Conservation (phyloP, 139 green algal species). For the Chlorella sp. region DNA sequence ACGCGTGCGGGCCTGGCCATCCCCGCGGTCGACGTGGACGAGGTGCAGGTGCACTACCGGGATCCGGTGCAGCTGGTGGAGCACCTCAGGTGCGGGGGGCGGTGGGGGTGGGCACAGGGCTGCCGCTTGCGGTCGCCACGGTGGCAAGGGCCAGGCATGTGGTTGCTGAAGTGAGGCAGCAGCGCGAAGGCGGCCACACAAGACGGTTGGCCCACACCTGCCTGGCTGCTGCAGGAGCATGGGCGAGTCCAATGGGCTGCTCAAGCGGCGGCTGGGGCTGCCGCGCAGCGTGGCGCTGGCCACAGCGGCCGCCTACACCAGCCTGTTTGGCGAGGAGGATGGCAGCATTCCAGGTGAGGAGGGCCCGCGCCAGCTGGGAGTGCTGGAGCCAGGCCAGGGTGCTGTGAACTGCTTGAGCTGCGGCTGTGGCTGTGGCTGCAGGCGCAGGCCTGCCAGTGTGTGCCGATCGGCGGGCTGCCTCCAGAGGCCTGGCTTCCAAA, state of each 20-base stretch:
- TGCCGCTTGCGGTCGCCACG: neutral
- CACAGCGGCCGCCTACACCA: conserved; percentile 67
- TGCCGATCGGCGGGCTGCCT: too few relatives aligned
- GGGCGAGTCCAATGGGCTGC: conserved; percentile 75
- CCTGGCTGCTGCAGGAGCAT: neutral
- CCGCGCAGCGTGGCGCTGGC: conserved; percentile 66
- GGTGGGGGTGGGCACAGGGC: conserved; percentile 22
- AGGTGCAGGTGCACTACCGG: conserved; percentile 54
- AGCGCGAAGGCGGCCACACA: too few relatives aligned
- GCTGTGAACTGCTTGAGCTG: too few relatives aligned
- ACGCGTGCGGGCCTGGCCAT: conserved; percentile 72
- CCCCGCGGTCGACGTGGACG: conserved; percentile 85
- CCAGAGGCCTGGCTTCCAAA: too few relatives aligned
- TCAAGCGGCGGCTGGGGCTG: conserved; percentile 51
- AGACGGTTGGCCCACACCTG: too few relatives aligned
- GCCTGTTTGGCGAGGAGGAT: conserved; percentile 63
- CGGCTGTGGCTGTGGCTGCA: too few relatives aligned
- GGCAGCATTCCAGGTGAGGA: conserved; percentile 50
- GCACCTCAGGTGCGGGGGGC: conserved; percentile 62
- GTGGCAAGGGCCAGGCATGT: too few relatives aligned
- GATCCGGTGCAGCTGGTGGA: conserved; percentile 62
- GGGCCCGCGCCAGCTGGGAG: too few relatives aligned
- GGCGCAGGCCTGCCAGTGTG: too few relatives aligned
- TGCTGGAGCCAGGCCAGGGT: too few relatives aligned
- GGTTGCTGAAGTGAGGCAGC: too few relatives aligned